These are phyloP conservation scores for Chrysoporthe deuterocubensis DNA, from an alignment of 2,329 filamentous ascomycete species.

Conservation along the genomic window DNA sequence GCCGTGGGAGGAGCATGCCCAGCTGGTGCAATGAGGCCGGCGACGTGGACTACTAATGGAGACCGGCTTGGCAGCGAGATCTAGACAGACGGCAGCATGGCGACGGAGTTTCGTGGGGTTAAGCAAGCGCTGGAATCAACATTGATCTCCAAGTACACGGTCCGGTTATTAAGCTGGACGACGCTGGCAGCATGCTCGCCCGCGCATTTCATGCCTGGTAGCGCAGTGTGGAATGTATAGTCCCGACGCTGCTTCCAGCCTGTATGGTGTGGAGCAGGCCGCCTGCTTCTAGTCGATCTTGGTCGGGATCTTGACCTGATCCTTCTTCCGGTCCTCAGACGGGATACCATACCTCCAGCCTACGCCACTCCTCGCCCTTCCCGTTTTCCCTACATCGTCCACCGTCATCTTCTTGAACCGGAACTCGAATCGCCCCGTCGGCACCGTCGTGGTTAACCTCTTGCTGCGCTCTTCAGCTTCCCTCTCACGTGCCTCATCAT, in stretches of 20 bases:
- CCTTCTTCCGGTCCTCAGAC: constrained; percentile 64
- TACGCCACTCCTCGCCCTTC: constrained; percentile 54
- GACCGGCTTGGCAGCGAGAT: not conserved
- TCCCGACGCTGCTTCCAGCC: not conserved
- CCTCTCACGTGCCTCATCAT: constrained; percentile 46
- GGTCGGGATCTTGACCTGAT: constrained; percentile 70
- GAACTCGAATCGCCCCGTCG: constrained; percentile 63
- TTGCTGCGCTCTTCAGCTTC: constrained; percentile 42
- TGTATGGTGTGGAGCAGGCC: not conserved
- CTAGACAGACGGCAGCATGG: not conserved
- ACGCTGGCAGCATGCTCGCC: not conserved
- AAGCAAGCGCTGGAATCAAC: not conserved
- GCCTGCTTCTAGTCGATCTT: constrained; percentile 48
- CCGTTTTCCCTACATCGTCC: constrained; percentile 59
- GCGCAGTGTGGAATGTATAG: not conserved
- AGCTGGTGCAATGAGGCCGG: constrained; percentile 29
- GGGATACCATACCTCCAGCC: constrained; percentile 70
- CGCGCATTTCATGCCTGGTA: not conserved
- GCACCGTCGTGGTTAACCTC: constrained; percentile 48
- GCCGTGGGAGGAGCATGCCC: constrained; percentile 37
- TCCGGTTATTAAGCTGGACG: not conserved
- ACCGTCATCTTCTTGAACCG: constrained; percentile 64
- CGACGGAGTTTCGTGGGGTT: not conserved
- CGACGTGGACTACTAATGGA: not conserved
- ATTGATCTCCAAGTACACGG: not conserved